Conservation (phyloP, 495 filamentous ascomycete species). For the Penicillium riverlandense region DNA sequence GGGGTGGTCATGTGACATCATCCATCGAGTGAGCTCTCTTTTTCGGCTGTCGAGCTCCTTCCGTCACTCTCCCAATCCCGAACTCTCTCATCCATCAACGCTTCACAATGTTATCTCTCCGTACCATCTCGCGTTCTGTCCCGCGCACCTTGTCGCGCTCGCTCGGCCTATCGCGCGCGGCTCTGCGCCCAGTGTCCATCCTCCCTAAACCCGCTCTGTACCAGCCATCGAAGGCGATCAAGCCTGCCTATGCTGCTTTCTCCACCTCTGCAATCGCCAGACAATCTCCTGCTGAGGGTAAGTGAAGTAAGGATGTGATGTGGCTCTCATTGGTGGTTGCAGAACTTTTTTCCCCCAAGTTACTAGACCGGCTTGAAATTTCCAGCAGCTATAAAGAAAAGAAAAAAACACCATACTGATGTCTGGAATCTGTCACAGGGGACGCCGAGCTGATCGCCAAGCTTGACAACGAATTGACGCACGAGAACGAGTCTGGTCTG, state of each 20-base stretch:
- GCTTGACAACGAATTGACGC: conserved; percentile 42
- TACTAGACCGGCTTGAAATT: not conserved
- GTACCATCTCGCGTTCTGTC: conserved; percentile 61
- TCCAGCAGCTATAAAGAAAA: no score
- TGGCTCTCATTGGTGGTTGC: no score
- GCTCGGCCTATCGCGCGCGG: conserved; percentile 31
- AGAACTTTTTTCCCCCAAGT: not conserved
- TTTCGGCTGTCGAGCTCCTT: not conserved
- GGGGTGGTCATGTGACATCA: conserved; percentile 22
- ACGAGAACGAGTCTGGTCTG: conserved; percentile 35
- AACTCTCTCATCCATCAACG: no score
- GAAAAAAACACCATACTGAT: conserved; percentile 3
- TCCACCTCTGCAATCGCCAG: conserved; percentile 57
- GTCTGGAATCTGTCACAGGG: conserved; percentile 18
- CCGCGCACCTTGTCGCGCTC: conserved; percentile 61
- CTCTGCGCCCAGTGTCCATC: conserved; percentile 40
- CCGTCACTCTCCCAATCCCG: no score
- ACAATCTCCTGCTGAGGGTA: conserved; percentile 53
- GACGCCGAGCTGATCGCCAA: conserved; percentile 42
- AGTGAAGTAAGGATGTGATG: conserved; percentile 2
- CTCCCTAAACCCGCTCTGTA: conserved; percentile 37
- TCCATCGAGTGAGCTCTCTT: conserved; percentile 15
- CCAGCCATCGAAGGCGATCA: conserved; percentile 43
- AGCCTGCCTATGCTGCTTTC: conserved; percentile 60
- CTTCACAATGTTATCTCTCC: conserved; percentile 69